Evolutionary conservation across 2,329 filamentous ascomycete species (phyloP).

Genomic region (Corynespora cassiicola): DNA sequence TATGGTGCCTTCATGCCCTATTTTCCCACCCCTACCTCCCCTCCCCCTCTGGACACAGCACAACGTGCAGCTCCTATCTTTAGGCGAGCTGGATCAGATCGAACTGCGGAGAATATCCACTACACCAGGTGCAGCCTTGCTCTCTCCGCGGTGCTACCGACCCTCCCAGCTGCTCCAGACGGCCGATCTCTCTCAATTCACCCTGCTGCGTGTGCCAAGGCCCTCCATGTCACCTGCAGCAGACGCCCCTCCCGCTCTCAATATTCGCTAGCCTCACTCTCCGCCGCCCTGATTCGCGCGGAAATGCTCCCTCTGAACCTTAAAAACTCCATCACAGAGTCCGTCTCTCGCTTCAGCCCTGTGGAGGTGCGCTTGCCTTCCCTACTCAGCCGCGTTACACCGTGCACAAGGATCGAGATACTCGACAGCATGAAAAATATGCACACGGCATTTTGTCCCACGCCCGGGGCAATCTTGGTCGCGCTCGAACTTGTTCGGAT

Average conservation of each 20-base stretch:
- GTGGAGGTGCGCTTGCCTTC: conserved; percentile 13
- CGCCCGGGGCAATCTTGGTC: neutral
- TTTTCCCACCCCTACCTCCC: no score
- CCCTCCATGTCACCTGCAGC: no score
- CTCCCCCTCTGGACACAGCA: neutral
- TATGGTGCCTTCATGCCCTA: no score
- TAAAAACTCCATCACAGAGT: neutral
- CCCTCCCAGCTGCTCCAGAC: no score
- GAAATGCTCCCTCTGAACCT: neutral
- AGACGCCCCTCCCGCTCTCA: neutral
- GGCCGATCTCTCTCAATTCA: no score
- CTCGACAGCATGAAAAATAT: conserved; percentile 9
- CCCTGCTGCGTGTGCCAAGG: no score
- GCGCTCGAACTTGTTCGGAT: conserved; percentile 13
- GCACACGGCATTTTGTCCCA: conserved; percentile 14
- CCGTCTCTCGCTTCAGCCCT: conserved; percentile 15
- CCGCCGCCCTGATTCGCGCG: neutral
- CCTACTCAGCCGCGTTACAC: conserved; percentile 15
- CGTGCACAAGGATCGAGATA: conserved; percentile 5
- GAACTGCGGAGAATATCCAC: no score
- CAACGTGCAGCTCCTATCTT: conserved; percentile 1
- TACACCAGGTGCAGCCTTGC: no score
- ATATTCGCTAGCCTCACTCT: neutral
- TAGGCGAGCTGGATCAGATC: no score
- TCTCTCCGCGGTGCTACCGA: no score